A percentile compares a stretch with the other conserved stretches of the same genome.
phyloP scores from a whole-genome alignment of 1,284 basidiomycete species.

The Fistulina hepatica region DNA sequence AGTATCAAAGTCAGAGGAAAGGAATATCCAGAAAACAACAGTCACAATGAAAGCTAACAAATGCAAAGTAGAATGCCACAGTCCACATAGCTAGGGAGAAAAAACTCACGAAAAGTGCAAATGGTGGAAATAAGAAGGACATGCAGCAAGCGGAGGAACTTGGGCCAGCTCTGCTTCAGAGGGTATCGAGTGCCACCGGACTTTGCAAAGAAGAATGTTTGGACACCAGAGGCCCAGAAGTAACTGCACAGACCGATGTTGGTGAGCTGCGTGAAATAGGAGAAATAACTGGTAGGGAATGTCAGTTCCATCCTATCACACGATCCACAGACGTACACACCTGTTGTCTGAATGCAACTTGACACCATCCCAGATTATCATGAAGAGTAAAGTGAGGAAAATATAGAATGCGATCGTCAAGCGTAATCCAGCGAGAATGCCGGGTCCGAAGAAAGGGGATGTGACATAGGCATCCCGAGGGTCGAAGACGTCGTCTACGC shows the following conservation, averaged over 20 bases:
- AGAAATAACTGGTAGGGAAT: constrained; percentile 37
- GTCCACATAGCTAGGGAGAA: constrained; percentile 5
- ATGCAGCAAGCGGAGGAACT: constrained; percentile 46
- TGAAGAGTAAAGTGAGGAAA: constrained; percentile 31
- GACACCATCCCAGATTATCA: constrained; percentile 22
- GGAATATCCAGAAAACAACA: constrained; percentile 52
- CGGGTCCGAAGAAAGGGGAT: constrained; percentile 42
- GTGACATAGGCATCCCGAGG: constrained; percentile 41
- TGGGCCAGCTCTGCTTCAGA: constrained; percentile 44
- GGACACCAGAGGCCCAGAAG: constrained; percentile 47
- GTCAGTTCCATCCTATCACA: neutral
- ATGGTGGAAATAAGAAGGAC: constrained; percentile 42
- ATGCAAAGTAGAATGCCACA: constrained; percentile 1
- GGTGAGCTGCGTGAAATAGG: constrained; percentile 53
- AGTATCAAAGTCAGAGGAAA: constrained; percentile 23
- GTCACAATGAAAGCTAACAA: constrained; percentile 56
- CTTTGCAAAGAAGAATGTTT: constrained; percentile 37
- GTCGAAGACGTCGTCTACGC: constrained; percentile 37
- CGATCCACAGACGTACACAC: neutral
- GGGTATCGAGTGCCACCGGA: constrained; percentile 30
- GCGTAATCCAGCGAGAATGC: constrained; percentile 36
- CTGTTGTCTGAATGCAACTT: neutral
- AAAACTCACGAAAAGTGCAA: constrained; percentile 46
- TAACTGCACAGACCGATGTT: constrained; percentile 54
- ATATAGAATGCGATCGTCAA: constrained; percentile 43